Evolutionary conservation across 2,329 filamentous ascomycete genomes (phyloP), one percentile per base, ranked within the genome.

Genomic region (Chaetomium sp.): DNA sequence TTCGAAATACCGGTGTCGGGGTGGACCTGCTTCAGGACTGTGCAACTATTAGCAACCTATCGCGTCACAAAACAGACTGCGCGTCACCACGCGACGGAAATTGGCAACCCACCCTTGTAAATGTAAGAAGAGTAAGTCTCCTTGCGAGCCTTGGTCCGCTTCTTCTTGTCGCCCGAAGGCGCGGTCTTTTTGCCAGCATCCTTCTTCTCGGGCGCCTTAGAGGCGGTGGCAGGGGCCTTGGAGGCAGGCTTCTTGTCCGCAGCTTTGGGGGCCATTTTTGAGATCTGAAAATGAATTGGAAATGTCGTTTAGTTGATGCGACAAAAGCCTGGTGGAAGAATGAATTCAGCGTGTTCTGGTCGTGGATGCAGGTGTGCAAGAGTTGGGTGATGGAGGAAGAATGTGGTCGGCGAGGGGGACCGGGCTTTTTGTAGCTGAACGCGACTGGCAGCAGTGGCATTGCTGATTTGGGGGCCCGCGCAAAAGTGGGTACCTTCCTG

Each of bases 61-160:
- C n/a, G 14, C 36, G 14, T 5, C 40, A n/a, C 7, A 8, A 3
- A 14, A n/a, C 7, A 8, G 11, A 14, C 5, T 6, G 40, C 40
- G 12, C 5, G 40, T 42, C 10, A 14, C 40, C 2, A 6, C 11
- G 6, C 2, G 6, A 42, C 6, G 10, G 40, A n/a, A 1, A 42
- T 10, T n/a, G 11, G 12, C 38, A 55, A 72, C 84, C 75, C 72
- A 96, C 92, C 94, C 84, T 97, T 99, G 89, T 97, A 99, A 79
- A 99, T 99, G 85, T 99, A 99, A 55, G 90, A 95, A 67, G 89
- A 95, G 83, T 99, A 99, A n/a, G 94, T 99, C 84, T 99, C 94
- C 88, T 97, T 97, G 79, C 94, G 87, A 66, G 91, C 89, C 91
- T 99, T 99, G 81, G 91, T 95, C 73, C 94, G 90, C 91, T 97